Evolutionary conservation across 441 rosid genomes (phyloP).

Genomic region (Adansonia grandidieri): DNA sequence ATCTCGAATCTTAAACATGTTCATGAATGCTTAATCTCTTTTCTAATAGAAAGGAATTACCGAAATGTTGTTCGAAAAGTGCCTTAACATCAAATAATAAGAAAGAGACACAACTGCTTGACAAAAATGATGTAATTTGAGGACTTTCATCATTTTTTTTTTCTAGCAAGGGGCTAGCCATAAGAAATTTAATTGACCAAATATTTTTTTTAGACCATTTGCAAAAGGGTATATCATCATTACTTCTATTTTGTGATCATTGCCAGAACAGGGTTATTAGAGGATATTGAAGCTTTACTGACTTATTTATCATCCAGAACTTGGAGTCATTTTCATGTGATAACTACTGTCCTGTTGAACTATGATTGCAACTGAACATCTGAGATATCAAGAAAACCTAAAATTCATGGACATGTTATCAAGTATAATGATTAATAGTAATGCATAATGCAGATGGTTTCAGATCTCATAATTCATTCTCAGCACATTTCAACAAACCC

Average conservation of each 20-base stretch:
- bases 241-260: not conserved
- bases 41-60: not conserved
- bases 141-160: not conserved
- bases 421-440: not conserved
- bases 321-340: not conserved
- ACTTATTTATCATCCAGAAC: not conserved
- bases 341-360: not conserved
- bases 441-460: not conserved
- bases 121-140: not conserved
- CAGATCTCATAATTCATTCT: not conserved
- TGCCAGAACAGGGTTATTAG: not conserved
- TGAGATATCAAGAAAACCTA: not conserved
- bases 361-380: not conserved
- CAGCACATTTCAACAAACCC: not conserved
- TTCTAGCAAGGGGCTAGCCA: not conserved
- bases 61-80: not conserved
- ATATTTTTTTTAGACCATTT: not conserved
- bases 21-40: not conserved
- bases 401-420: not conserved
- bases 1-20: too few species aligned
- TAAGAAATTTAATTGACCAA: slow-evolving; percentile 8
- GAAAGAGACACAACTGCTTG: not conserved
- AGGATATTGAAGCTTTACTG: not conserved
- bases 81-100: not conserved
- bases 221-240: not conserved